These are phyloP conservation scores for Penicillium flavigenum DNA, from an alignment of 495 filamentous ascomycete species.

Conservation along the genomic window DNA sequence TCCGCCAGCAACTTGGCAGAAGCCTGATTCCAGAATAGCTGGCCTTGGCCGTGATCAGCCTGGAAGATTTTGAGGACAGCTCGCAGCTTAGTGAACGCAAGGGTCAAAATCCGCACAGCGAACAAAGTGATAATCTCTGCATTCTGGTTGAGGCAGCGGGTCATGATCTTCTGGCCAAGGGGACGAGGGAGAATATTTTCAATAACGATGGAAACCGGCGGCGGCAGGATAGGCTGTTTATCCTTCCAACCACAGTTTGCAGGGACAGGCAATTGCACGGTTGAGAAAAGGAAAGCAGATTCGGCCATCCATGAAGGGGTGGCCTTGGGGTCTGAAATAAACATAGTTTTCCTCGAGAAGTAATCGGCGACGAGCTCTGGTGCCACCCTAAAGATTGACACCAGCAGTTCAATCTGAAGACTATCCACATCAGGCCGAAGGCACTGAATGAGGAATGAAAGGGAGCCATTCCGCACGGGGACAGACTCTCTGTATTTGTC, in stretches of 20 bases:
- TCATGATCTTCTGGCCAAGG: conserved; percentile 70
- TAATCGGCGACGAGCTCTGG: conserved; percentile 85
- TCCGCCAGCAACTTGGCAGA: conserved; percentile 62
- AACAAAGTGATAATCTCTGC: conserved; percentile 77
- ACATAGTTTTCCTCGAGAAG: conserved; percentile 74
- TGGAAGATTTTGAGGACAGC: conserved; percentile 47
- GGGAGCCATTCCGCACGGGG: conserved; percentile 70
- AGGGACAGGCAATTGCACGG: conserved; percentile 71
- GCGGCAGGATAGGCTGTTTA: conserved; percentile 56
- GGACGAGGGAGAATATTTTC: conserved; percentile 87
- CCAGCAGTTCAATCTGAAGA: conserved; percentile 76
- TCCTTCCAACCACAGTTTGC: conserved; percentile 63
- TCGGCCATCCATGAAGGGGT: conserved; percentile 94
- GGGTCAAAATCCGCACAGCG: conserved; percentile 70
- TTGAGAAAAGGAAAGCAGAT: conserved; percentile 78
- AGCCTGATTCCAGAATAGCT: conserved; percentile 64
- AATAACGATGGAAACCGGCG: conserved; percentile 70
- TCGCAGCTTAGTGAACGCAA: conserved; percentile 76
- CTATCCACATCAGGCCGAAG: conserved; percentile 80
- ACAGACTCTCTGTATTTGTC: conserved; percentile 62
- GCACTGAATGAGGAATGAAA: conserved; percentile 73
- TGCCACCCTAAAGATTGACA: conserved; percentile 73
- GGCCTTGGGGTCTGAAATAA: conserved; percentile 86
- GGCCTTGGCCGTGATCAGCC: conserved; percentile 37
- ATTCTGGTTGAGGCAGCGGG: conserved; percentile 73